A percentile compares a stretch with the other conserved stretches of the same genome.
Conservation (phyloP, 169 alveolate species). For the Toxoplasma gondii region DNA sequence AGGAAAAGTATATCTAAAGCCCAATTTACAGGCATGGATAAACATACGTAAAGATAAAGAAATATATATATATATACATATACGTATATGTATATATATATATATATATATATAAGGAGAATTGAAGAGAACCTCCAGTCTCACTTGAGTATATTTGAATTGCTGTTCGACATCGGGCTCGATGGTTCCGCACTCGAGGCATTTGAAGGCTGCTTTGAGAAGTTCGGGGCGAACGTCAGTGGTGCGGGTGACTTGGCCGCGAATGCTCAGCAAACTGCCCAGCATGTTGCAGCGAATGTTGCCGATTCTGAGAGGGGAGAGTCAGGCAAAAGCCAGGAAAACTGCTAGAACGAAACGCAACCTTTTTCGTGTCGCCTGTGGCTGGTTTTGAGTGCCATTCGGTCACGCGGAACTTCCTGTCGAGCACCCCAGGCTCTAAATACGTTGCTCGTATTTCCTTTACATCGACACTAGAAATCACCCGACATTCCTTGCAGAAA, state of each 20-base stretch:
- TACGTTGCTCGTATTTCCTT: too few species aligned
- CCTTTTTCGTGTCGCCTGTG: not conserved
- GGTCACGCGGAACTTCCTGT: too few species aligned
- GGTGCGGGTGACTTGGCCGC: slow-evolving; percentile 97
- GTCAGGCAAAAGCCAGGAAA: not conserved
- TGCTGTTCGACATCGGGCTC: slow-evolving; percentile 92
- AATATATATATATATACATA: not conserved
- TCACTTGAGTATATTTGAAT: slow-evolving; percentile 89
- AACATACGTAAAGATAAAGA: not conserved
- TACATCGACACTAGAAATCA: too few species aligned
- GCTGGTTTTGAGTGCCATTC: too few species aligned
- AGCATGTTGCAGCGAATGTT: slow-evolving; percentile 86
- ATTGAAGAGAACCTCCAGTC: not conserved
- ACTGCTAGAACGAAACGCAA: not conserved
- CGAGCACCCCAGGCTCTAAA: too few species aligned
- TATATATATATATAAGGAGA: too few species aligned
- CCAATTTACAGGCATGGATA: not conserved
- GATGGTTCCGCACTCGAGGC: slow-evolving; percentile 91
- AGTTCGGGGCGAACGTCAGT: slow-evolving; percentile 98
- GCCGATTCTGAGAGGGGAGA: slow-evolving; percentile 66
- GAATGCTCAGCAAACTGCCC: slow-evolving; percentile 91
- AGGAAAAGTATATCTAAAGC: not conserved
- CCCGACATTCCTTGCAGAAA: too few species aligned
- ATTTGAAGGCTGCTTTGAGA: slow-evolving; percentile 90
- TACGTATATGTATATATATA: not conserved